These are phyloP conservation scores for Saturnispora zaruensis DNA, from an alignment of 805 yeast genomes.

Conservation along the genomic window DNA sequence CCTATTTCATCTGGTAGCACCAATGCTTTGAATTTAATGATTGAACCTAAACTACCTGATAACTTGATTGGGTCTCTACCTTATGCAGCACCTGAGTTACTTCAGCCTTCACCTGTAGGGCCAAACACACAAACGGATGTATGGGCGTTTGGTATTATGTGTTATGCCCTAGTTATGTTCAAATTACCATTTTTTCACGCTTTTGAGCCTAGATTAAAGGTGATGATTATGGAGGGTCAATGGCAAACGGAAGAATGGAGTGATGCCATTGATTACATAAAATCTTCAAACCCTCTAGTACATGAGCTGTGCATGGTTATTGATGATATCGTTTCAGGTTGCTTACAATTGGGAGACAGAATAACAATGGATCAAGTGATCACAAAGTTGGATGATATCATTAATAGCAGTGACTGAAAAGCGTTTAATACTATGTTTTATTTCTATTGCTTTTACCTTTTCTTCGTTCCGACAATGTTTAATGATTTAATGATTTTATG, in stretches of 20 bases:
- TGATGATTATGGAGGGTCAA: slow-evolving; percentile 61
- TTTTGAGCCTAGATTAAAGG: slow-evolving; percentile 72
- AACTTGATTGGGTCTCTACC: slow-evolving; percentile 73
- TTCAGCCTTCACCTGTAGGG: slow-evolving; percentile 50
- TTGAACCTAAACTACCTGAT: slow-evolving; percentile 7
- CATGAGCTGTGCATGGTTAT: background rate
- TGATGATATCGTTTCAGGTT: slow-evolving; percentile 3
- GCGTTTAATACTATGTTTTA: too few species aligned
- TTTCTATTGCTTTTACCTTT: background rate
- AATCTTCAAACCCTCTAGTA: background rate
- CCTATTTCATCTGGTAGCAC: slow-evolving; percentile 3
- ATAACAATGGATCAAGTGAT: slow-evolving; percentile 6
- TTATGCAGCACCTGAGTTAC: slow-evolving; percentile 83
- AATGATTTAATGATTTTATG: background rate
- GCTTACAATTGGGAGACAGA: slow-evolving; percentile 3
- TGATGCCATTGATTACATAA: background rate
- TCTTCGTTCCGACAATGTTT: background rate
- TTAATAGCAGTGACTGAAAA: background rate
- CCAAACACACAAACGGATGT: slow-evolving; percentile 67
- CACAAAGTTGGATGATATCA: background rate
- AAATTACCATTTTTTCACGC: slow-evolving; percentile 75
- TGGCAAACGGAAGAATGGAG: slow-evolving; percentile 13
- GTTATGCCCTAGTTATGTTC: slow-evolving; percentile 67
- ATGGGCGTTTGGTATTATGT: slow-evolving; percentile 84
- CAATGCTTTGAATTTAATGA: background rate